phyloP scores from a whole-genome alignment of 257 asterid species.

The Solanum chaucha region DNA sequence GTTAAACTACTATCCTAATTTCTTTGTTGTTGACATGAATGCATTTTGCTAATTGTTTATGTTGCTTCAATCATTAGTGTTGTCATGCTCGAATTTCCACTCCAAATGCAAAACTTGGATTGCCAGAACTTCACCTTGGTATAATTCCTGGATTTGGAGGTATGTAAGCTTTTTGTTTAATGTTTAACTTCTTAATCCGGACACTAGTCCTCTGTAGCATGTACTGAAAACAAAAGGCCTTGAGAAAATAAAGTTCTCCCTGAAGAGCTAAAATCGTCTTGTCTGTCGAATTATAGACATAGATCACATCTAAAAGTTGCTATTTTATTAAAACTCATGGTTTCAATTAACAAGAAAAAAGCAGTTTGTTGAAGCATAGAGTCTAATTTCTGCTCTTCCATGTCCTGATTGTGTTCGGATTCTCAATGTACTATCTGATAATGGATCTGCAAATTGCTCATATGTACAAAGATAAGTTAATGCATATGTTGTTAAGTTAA shows the following conservation, averaged over 20 bases:
- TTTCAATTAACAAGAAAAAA: background rate
- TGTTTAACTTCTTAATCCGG: background rate
- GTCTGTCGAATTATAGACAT: background rate
- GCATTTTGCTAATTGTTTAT: slow-evolving; percentile 5
- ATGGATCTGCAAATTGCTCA: background rate
- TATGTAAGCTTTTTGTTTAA: background rate
- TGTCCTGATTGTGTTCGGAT: background rate
- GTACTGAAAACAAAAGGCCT: background rate
- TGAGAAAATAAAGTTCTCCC: background rate
- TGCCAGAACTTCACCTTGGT: slow-evolving; percentile 97
- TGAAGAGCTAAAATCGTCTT: background rate
- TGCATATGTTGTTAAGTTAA: background rate
- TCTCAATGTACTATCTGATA: background rate
- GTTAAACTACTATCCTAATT: background rate
- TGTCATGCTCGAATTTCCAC: slow-evolving; percentile 98
- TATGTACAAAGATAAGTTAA: background rate
- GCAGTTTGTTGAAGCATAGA: background rate
- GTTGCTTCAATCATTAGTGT: slow-evolving; percentile 33
- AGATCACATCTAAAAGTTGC: background rate
- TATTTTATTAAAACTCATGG: background rate
- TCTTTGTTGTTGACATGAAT: background rate
- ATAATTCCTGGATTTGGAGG: slow-evolving; percentile 99
- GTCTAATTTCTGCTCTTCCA: background rate
- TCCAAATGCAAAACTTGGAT: slow-evolving; percentile 73
- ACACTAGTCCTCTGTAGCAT: background rate